A percentile compares a stretch with the other conserved stretches of the same genome.
Conservation (phyloP, 2,329 filamentous ascomycete genomes). For the Phaeosphaeriaceae sp. region DNA sequence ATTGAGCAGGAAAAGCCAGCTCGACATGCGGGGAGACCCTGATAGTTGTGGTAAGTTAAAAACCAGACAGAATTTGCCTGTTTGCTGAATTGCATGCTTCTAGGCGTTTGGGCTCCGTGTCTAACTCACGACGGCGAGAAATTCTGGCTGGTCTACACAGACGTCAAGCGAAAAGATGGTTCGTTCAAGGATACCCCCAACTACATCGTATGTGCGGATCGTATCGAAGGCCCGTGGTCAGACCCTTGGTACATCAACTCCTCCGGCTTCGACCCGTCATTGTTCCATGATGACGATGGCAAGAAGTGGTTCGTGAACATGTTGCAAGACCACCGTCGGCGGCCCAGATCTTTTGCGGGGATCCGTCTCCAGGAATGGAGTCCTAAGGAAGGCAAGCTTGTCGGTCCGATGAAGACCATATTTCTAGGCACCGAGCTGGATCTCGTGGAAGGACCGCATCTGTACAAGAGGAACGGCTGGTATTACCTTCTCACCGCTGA, state of each 20-base stretch:
- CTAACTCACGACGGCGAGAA: constrained; percentile 66
- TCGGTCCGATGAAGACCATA: constrained; percentile 61
- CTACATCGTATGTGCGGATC: constrained; percentile 62
- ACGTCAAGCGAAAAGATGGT: constrained; percentile 72
- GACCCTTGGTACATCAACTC: constrained; percentile 67
- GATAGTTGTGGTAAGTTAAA: constrained; percentile 54
- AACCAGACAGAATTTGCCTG: not conserved
- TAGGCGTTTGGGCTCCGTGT: constrained; percentile 67
- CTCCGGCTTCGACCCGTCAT: constrained; percentile 66
- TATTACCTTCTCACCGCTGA: constrained; percentile 48
- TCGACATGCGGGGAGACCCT: constrained; percentile 61
- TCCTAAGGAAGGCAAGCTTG: constrained; percentile 55
- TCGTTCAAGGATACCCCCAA: constrained; percentile 70
- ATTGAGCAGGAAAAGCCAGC: constrained; percentile 58
- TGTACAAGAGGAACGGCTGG: constrained; percentile 46
- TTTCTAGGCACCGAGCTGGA: constrained; percentile 63
- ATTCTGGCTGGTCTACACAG: constrained; percentile 71
- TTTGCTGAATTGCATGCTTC: constrained; percentile 2
- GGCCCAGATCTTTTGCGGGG: constrained; percentile 57
- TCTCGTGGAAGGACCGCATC: constrained; percentile 46
- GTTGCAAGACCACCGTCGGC: constrained; percentile 44
- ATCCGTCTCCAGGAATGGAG: constrained; percentile 68
- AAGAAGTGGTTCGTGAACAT: constrained; percentile 49
- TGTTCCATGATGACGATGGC: constrained; percentile 47
- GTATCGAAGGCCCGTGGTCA: constrained; percentile 67